Base-by-base conservation (phyloP, 371 early-diverging fungal species). In the Spiromyces aspiralis region DNA sequence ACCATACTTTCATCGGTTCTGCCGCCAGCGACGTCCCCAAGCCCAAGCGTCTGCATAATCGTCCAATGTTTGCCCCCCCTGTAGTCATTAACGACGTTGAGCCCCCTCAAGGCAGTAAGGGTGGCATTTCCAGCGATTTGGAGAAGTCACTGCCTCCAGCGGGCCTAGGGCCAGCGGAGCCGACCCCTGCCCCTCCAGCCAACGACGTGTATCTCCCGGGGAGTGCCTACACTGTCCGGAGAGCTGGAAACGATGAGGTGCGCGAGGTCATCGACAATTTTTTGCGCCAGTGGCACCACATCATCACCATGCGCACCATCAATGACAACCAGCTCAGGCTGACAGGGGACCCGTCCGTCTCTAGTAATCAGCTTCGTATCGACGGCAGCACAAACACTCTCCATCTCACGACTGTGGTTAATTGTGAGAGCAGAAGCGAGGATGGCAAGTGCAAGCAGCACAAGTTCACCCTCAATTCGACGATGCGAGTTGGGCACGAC, bases 391-490 rank as follows among this genome's bases (percentile, higher is more conserved):
- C 62, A 1, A 61, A 64, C 42, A 58, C 61, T 1, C 57, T 64
- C 20, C 45, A 58, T 22, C 55, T 64, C 3, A 61, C 60, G 35
- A 64, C 64, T 10, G 61, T 61, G 0, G 62, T 64, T 0, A 61
- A 58, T 13, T 64, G 64, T 44, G 61, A 64, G 28, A 61, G 57
- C 1, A 61, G 61, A 26, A 57, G 60, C 22, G 51, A 61, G 0
- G 57, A 48, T 20, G 64, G 64, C 13, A 61, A 61, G 45, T 55
- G 57, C 24, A 64, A 61, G 1, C 61, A 61, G 10, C 61, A 64
- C 42, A 54, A 61, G 6, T 64, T 64, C 20, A 64, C 64, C 10
- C 45, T 64, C 2, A 64, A 61, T 41, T 64, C 64, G 1, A 64
- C 61, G 13, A 50, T 35, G 35, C 35, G 35, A 10, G 35, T 35